Evolutionary conservation across 495 filamentous ascomycete genomes (phyloP).

Genomic region (Pseudomonodictys pantanalensis): DNA sequence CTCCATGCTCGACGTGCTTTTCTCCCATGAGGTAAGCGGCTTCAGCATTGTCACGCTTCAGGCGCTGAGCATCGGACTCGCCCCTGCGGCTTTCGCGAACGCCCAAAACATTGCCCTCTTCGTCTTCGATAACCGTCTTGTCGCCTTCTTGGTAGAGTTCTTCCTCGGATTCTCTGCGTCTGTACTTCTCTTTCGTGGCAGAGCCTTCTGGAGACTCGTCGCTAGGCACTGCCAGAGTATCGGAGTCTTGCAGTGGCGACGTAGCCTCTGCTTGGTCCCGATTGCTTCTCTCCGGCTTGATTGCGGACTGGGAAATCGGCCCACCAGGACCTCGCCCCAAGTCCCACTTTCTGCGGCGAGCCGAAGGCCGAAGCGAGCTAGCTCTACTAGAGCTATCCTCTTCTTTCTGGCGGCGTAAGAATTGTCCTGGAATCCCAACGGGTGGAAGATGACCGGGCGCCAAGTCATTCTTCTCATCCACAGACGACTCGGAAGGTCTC

Average conservation of each 20-base stretch:
- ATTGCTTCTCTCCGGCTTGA: conserved; percentile 64
- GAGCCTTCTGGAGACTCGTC: conserved; percentile 36
- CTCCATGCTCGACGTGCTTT: conserved; percentile 42
- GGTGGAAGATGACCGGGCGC: conserved; percentile 79
- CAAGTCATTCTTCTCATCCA: conserved; percentile 59
- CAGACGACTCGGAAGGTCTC: conserved; percentile 54
- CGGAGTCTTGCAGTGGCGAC: conserved; percentile 38
- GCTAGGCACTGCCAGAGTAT: conserved; percentile 39
- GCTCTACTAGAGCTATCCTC: conserved; percentile 64
- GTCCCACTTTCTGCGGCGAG: conserved; percentile 68
- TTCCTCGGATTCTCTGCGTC: conserved; percentile 35
- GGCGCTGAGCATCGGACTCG: conserved; percentile 41
- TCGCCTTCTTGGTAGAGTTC: conserved; percentile 73
- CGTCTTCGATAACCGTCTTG: conserved; percentile 79
- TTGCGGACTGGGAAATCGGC: conserved; percentile 87
- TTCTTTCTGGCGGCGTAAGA: conserved; percentile 76
- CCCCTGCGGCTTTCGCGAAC: conserved; percentile 34
- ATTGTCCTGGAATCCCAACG: conserved; percentile 69
- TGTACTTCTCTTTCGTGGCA: conserved; percentile 24
- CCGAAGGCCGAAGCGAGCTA: conserved; percentile 58
- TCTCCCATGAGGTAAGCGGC: conserved; percentile 51
- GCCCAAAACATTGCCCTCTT: conserved; percentile 80
- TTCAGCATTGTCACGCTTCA: conserved; percentile 56
- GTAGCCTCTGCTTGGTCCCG: conserved; percentile 24
- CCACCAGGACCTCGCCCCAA: conserved; percentile 76